These are phyloP conservation scores for Desmodesmus armatus DNA, from an alignment of 139 green algal genomes.

Conservation along the genomic window DNA sequence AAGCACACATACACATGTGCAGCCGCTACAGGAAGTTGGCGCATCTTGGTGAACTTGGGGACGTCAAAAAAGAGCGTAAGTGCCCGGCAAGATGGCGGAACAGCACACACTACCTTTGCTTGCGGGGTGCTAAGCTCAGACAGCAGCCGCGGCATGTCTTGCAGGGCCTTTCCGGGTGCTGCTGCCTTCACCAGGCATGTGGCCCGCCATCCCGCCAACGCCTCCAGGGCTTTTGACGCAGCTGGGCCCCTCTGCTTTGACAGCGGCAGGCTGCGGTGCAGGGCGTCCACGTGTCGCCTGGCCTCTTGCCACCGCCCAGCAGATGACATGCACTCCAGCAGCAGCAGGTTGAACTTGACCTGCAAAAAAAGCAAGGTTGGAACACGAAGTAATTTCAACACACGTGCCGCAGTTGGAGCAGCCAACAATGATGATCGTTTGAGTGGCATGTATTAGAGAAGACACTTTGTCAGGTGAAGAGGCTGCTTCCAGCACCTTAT, in stretches of 20 bases:
- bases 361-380: slow-evolving; percentile 21
- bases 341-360: slow-evolving; percentile 62
- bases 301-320: slow-evolving; percentile 54
- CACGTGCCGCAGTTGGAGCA: neutral
- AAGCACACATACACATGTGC: no score
- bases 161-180: neutral
- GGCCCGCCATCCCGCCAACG: slow-evolving; percentile 62
- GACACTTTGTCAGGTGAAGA: no score
- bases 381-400: no score
- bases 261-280: slow-evolving; percentile 47
- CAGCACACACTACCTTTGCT: slow-evolving; percentile 15
- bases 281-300: slow-evolving; percentile 20
- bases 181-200: slow-evolving; percentile 47
- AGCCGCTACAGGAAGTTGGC: no score
- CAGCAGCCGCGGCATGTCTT: slow-evolving; percentile 37
- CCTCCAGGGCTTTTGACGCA: slow-evolving; percentile 48
- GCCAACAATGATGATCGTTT: no score
- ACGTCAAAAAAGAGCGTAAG: neutral
- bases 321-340: slow-evolving; percentile 59
- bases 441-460: no score
- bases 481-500: no score
- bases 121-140: slow-evolving; percentile 11
- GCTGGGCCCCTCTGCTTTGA: slow-evolving; percentile 33
- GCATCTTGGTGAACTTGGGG: no score
- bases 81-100: neutral